phyloP scores from a whole-genome alignment of 2,329 filamentous ascomycete genomes.

The Clonostachys solani region DNA sequence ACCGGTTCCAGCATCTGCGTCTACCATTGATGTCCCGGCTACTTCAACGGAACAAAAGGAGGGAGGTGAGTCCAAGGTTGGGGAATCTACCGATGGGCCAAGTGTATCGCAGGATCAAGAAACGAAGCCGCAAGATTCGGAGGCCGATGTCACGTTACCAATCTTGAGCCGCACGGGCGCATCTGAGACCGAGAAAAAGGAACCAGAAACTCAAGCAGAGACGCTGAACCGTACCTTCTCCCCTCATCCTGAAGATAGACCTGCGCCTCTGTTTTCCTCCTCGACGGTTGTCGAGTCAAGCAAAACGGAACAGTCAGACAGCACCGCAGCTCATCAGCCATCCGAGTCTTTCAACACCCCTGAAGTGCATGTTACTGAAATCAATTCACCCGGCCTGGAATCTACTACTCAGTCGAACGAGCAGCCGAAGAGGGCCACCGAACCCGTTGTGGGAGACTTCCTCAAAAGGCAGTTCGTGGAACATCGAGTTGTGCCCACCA shows the following conservation, averaged over 20 bases:
- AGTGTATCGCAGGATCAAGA: neutral
- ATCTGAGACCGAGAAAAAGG: neutral
- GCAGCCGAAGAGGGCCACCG: conserved; percentile 11
- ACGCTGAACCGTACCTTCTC: conserved; percentile 25
- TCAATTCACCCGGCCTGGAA: no score
- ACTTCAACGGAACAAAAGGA: neutral
- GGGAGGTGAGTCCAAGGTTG: neutral
- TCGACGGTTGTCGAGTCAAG: conserved; percentile 19
- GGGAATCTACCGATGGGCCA: no score
- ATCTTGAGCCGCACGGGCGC: neutral
- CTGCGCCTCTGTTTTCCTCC: conserved; percentile 53
- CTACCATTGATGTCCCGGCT: neutral
- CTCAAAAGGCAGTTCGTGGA: conserved; percentile 97
- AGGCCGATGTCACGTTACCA: neutral
- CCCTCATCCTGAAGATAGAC: conserved; percentile 62
- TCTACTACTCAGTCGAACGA: neutral
- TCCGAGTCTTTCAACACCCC: neutral
- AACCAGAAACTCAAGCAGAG: no score
- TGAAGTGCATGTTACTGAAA: neutral
- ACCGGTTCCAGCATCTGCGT: conserved; percentile 3
- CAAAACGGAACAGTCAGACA: conserved; percentile 12
- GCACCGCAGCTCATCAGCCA: neutral
- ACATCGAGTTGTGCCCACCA: conserved; percentile 89
- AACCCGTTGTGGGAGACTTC: conserved; percentile 87
- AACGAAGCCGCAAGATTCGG: neutral